phyloP scores from a whole-genome alignment of 1,139 yeast genomes.

The Hansenula sp. region DNA sequence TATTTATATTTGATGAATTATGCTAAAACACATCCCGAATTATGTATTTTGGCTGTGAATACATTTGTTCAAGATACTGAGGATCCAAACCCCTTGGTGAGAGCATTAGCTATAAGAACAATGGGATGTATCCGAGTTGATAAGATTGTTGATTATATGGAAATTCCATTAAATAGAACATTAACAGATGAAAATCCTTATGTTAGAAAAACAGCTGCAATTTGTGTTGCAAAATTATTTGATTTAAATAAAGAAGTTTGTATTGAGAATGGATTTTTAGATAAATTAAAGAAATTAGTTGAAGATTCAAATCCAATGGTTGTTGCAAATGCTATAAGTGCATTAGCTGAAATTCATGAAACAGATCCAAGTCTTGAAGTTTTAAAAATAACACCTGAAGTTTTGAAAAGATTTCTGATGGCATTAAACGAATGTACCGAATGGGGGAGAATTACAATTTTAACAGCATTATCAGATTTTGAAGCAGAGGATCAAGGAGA shows the following conservation, averaged over 20 bases:
- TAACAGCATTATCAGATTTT: constrained; percentile 77
- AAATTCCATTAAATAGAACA: constrained; percentile 81
- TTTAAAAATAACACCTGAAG: constrained; percentile 35
- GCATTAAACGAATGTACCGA: constrained; percentile 97
- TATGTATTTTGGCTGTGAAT: constrained; percentile 93
- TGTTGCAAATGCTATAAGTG: constrained; percentile 86
- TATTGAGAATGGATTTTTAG: constrained; percentile 81
- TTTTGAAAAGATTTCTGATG: constrained; percentile 59
- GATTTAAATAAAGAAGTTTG: constrained; percentile 81
- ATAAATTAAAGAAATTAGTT: constrained; percentile 61
- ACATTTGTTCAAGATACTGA: constrained; percentile 96
- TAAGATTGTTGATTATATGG: constrained; percentile 92
- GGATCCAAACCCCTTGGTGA: constrained; percentile 92
- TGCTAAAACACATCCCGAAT: constrained; percentile 93
- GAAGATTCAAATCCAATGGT: constrained; percentile 96
- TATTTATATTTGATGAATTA: constrained; percentile 94
- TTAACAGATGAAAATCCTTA: constrained; percentile 92
- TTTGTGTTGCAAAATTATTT: constrained; percentile 92
- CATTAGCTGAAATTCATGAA: constrained; percentile 78
- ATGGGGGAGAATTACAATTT: constrained; percentile 95
- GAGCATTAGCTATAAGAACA: constrained; percentile 95
- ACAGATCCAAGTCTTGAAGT: constrained; percentile 50
- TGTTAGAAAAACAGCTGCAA: constrained; percentile 95
- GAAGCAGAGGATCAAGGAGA: constrained; percentile 52
- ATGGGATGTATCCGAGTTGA: constrained; percentile 98